Base-by-base conservation (phyloP, 805 yeast genomes). In the Kluyveromyces lactis region DNA sequence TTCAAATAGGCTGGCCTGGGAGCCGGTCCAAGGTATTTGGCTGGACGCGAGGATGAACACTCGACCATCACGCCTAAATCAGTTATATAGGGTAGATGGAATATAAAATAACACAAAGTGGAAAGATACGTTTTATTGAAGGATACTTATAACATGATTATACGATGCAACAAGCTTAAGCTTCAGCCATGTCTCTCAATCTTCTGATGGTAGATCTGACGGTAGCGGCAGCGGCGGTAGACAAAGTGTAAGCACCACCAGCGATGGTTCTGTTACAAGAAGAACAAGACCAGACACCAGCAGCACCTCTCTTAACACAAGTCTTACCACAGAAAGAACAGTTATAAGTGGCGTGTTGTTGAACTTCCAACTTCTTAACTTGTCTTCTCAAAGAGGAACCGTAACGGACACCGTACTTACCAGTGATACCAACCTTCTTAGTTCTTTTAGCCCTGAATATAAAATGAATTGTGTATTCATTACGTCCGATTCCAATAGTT, bases 391-490 rank as follows among this genome's bases (percentile, higher is more conserved):
- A 79, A 55, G 99, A 94, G 64, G 98, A 90, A 89, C 99, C 95
- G 80, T 92, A 92, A 81, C 99, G 89, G 77, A 92, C 97, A 86
- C 99, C 99, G 82, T 86, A 92, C 80, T 94, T 94, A 82, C 99
- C 99, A 72, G 99, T 92, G 81, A 92, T 92, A 75, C 99, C 99
- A 72, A 92, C 99, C 86, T 92, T 92, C 95, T 92, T 92, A 63
- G 99, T 92, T 85, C 99, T 90, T 78, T 94, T 92, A 75, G 98
- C 85, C 99, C 95, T 86, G 62, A 21, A 21, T 6, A 21, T 6
- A 21, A 6, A 21, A 21, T 21, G 6, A 21, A 9, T 21, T 52
- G 44, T 21, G 24, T 21, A 21, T 9, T 21, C 24, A 21, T 21
- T 21, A 21, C 24, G 9, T 21, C 9, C 24, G 9, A 21, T 21